These are phyloP conservation scores for Tripidium arundinaceum DNA, from an alignment of 202 grass and related monocot genomes.

Conservation along the genomic window DNA sequence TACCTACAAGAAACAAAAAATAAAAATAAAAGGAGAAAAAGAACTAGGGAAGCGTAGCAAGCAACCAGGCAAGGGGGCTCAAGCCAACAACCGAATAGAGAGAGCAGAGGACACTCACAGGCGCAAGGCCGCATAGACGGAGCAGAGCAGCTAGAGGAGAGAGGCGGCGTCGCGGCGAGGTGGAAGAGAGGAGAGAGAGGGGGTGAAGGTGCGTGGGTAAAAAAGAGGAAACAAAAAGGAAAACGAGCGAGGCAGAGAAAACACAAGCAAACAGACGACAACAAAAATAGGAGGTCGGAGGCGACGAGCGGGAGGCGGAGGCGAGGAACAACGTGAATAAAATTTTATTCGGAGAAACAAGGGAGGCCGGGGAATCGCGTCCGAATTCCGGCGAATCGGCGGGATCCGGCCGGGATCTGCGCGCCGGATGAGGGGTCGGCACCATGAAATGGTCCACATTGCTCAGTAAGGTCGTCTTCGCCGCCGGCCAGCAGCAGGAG, in stretches of 20 bases:
- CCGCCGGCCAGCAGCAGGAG: constrained; percentile 44
- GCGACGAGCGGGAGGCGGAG: constrained; percentile 49
- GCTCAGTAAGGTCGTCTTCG: constrained; percentile 97
- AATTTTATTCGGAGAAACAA: background rate
- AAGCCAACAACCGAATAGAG: constrained; percentile 24
- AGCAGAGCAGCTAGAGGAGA: background rate
- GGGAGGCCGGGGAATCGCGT: constrained; percentile 34
- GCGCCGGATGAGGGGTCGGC: constrained; percentile 88
- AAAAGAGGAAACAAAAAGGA: constrained; percentile 13
- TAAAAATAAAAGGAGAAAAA: background rate
- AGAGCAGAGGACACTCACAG: background rate
- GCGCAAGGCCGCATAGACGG: background rate
- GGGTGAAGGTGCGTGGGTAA: constrained; percentile 12
- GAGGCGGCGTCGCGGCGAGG: background rate
- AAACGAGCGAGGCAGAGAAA: constrained; percentile 43
- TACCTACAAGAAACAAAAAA: background rate
- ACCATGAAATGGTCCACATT: constrained; percentile 99
- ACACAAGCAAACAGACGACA: constrained; percentile 42
- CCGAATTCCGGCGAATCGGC: constrained; percentile 49
- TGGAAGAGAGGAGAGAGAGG: background rate
- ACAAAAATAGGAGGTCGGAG: constrained; percentile 58
- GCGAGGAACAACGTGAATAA: constrained; percentile 17
- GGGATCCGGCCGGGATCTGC: constrained; percentile 75
- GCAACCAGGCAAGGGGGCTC: background rate
- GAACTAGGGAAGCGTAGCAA: background rate